phyloP scores from a whole-genome alignment of 257 asterid genomes.

The Gynochthodes officinalis region DNA sequence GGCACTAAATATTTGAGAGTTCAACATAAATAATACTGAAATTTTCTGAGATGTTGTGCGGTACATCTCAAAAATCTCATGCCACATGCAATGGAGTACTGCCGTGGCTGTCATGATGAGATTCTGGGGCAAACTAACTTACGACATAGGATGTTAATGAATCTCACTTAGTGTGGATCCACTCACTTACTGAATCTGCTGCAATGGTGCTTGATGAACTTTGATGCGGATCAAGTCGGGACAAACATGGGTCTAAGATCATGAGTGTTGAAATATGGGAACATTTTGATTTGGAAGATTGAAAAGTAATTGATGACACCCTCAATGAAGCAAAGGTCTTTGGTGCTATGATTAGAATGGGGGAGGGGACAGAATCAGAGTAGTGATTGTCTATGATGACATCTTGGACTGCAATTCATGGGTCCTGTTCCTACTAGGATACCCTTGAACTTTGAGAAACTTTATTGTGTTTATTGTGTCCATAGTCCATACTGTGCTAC shows the following conservation, averaged over 20 bases:
- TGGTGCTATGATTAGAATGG: constrained; percentile 20
- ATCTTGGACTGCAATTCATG: constrained; percentile 21
- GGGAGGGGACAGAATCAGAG: constrained; percentile 26
- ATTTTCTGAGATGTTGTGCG: too few relatives aligned
- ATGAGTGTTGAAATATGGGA: constrained; percentile 9
- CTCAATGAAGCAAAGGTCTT: constrained; percentile 14
- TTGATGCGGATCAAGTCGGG: constrained; percentile 20
- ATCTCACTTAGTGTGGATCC: background rate
- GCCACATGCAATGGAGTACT: background rate
- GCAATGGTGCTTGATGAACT: constrained; percentile 12
- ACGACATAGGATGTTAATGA: constrained; percentile 6
- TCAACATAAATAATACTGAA: too few relatives aligned
- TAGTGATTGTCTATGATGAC: constrained; percentile 30
- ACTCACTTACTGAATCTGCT: too few relatives aligned
- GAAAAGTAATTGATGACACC: constrained; percentile 24
- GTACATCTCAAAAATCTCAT: constrained; percentile 7
- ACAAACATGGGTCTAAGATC: constrained; percentile 23
- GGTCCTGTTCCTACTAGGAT: constrained; percentile 12
- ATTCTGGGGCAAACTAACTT: background rate
- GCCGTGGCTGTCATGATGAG: constrained; percentile 1
- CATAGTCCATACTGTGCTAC: constrained; percentile 9
- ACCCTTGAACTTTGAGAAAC: background rate
- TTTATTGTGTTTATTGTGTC: constrained; percentile 1
- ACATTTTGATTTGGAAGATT: constrained; percentile 19
- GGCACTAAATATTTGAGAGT: too few relatives aligned